Conservation (phyloP, 139 green algal genomes). For the Asterochloris sp. region DNA sequence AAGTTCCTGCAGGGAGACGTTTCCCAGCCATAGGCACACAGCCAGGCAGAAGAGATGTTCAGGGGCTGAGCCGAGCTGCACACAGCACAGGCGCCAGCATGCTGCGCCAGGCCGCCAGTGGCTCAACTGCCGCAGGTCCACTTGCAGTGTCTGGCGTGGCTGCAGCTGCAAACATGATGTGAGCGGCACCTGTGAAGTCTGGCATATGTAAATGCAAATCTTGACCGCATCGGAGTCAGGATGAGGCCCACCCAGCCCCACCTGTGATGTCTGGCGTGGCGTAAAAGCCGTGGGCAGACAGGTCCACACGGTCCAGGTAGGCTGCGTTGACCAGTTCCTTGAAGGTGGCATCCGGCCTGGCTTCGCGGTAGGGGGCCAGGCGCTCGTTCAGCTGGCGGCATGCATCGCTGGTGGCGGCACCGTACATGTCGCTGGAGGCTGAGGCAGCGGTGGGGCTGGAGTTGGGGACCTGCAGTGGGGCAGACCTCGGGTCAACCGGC, state of each 20-base stretch:
- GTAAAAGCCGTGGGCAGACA: conserved; percentile 95
- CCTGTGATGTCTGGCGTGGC: conserved; percentile 85
- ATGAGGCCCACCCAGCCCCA: neutral
- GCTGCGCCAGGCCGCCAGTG: no score
- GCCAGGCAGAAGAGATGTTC: no score
- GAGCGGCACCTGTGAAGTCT: neutral
- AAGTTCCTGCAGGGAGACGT: no score
- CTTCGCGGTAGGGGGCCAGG: conserved; percentile 56
- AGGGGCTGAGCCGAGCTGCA: no score
- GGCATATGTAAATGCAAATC: neutral
- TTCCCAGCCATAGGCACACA: no score
- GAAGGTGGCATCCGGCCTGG: conserved; percentile 24
- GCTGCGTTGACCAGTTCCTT: conserved; percentile 67
- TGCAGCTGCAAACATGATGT: no score
- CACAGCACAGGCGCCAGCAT: no score
- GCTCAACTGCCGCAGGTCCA: no score
- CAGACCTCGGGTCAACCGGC: conserved; percentile 9
- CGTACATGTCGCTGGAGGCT: conserved; percentile 92
- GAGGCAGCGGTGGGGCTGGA: conserved; percentile 89
- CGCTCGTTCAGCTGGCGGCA: conserved; percentile 81
- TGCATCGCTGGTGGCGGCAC: conserved; percentile 80
- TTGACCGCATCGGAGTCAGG: neutral
- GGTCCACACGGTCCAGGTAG: conserved; percentile 84
- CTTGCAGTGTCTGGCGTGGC: no score
- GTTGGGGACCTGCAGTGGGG: conserved; percentile 72